A percentile compares a stretch with the other conserved stretches of the same genome.
Evolutionary conservation across 1,284 basidiomycete species (phyloP).

Genomic region (Takashimella tepidaria): DNA sequence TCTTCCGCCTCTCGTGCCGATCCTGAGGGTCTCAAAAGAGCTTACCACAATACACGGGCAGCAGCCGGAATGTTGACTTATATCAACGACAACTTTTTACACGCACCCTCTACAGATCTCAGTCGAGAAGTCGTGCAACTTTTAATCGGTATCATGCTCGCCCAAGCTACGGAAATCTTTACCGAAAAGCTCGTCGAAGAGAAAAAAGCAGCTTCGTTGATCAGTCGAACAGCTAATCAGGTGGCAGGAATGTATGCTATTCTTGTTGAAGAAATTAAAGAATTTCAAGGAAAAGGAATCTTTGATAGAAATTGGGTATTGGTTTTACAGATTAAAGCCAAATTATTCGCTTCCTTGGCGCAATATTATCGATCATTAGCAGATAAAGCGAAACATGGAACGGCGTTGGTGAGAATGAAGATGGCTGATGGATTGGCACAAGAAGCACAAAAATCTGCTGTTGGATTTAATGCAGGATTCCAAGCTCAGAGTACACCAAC

Average conservation of each 20-base stretch:
- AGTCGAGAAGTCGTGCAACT: constrained; percentile 92
- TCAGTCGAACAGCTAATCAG: constrained; percentile 82
- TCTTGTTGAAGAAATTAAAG: constrained; percentile 83
- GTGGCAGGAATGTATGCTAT: constrained; percentile 72
- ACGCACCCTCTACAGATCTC: constrained; percentile 96
- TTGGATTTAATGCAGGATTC: constrained; percentile 69
- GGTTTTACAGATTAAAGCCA: constrained; percentile 70
- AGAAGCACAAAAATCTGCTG: constrained; percentile 69
- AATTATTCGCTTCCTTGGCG: constrained; percentile 77
- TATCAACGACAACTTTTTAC: constrained; percentile 99
- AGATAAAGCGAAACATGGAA: constrained; percentile 80
- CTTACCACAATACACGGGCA: constrained; percentile 88
- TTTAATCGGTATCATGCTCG: constrained; percentile 75
- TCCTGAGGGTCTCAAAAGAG: constrained; percentile 89
- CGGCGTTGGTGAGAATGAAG: constrained; percentile 73
- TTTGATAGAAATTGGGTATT: constrained; percentile 91
- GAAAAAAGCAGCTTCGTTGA: constrained; percentile 73
- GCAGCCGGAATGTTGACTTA: constrained; percentile 96
- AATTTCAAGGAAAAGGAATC: constrained; percentile 90
- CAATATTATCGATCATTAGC: constrained; percentile 82
- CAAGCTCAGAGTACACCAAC: constrained; percentile 67
- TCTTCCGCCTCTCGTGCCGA: constrained; percentile 59
- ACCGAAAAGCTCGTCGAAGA: constrained; percentile 90
- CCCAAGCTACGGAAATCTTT: constrained; percentile 94
- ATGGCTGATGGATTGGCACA: constrained; percentile 77